phyloP scores from a whole-genome alignment of 352 stramenopile species.

The Globisporangium mamillatum region DNA sequence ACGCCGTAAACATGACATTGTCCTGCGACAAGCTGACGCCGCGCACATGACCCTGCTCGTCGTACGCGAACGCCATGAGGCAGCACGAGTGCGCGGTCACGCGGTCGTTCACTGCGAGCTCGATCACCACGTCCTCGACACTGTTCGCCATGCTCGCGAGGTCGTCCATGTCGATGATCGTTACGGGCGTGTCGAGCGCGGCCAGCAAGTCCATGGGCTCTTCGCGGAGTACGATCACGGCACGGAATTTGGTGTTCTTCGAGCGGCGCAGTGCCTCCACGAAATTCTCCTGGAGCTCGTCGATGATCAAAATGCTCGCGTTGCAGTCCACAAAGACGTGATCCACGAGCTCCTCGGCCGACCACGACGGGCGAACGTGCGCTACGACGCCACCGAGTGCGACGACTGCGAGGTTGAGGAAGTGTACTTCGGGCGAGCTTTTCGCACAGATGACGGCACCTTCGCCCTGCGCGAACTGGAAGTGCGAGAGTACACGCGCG shows the following conservation, averaged over 20 bases:
- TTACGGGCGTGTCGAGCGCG: conserved; percentile 31
- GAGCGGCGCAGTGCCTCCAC: conserved; percentile 31
- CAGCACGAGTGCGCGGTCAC: conserved; percentile 48
- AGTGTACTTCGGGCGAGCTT: conserved; percentile 42
- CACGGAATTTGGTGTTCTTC: conserved; percentile 26
- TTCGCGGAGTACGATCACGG: conserved; percentile 42
- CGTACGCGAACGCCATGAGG: conserved; percentile 63
- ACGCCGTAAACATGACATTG: conserved; percentile 80
- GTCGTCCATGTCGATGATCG: conserved; percentile 47
- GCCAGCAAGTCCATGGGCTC: conserved; percentile 27
- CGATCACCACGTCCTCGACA: conserved; percentile 28
- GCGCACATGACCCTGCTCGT: conserved; percentile 43
- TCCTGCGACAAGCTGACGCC: conserved; percentile 71
- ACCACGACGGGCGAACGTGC: conserved; percentile 61
- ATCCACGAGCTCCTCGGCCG: conserved; percentile 39
- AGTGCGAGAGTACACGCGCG: conserved; percentile 43
- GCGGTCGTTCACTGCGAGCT: conserved; percentile 22
- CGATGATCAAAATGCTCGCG: conserved; percentile 58
- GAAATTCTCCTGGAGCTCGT: conserved; percentile 50
- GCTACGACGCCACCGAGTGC: conserved; percentile 51
- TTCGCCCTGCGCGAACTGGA: conserved; percentile 56
- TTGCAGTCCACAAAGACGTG: conserved; percentile 52
- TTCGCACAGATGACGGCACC: conserved; percentile 52
- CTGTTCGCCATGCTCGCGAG: conserved; percentile 27
- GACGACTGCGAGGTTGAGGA: conserved; percentile 60